Percentiles rank a stretch among this genome's conserved stretches.
Conservation (phyloP, 2,329 filamentous ascomycete species). For the Hymenoscyphus repandus region DNA sequence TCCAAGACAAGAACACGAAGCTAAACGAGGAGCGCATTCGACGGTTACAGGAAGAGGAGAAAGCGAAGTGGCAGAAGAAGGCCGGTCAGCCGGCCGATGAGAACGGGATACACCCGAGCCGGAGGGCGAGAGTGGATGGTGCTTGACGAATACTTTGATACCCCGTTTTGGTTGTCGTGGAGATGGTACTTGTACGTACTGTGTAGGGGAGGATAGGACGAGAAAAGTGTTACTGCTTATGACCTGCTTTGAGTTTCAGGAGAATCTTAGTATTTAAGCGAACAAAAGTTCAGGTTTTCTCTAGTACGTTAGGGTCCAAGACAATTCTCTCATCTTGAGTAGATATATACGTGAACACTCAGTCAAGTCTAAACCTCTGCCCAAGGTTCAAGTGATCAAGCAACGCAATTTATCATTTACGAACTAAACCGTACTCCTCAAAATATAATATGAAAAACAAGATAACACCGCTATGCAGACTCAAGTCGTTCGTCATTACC, state of each 20-base stretch:
- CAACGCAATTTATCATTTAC: not conserved
- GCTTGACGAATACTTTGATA: constrained; percentile 1
- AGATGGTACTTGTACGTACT: too few species aligned
- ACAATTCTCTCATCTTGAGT: too few species aligned
- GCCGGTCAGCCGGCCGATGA: constrained; percentile 19
- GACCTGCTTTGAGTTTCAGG: too few species aligned
- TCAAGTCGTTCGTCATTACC: constrained; percentile 13
- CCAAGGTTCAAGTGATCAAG: not conserved
- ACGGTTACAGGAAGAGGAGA: constrained; percentile 26
- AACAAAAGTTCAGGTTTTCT: too few species aligned
- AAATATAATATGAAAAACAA: not conserved
- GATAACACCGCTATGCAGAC: constrained; percentile 7
- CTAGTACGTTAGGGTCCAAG: too few species aligned
- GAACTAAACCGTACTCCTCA: not conserved
- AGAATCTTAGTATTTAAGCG: too few species aligned
- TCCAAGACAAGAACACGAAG: constrained; percentile 80
- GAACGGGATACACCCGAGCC: constrained; percentile 28
- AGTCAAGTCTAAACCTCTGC: too few species aligned
- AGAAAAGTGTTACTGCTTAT: too few species aligned
- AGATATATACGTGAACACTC: too few species aligned
- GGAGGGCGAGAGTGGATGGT: constrained; percentile 22
- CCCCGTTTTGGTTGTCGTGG: too few species aligned
- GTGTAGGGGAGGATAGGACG: too few species aligned
- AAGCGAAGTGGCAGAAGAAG: constrained; percentile 20
- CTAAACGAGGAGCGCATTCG: constrained; percentile 53